phyloP scores from a whole-genome alignment of 208 protist species.

The Angomonas deanei region DNA sequence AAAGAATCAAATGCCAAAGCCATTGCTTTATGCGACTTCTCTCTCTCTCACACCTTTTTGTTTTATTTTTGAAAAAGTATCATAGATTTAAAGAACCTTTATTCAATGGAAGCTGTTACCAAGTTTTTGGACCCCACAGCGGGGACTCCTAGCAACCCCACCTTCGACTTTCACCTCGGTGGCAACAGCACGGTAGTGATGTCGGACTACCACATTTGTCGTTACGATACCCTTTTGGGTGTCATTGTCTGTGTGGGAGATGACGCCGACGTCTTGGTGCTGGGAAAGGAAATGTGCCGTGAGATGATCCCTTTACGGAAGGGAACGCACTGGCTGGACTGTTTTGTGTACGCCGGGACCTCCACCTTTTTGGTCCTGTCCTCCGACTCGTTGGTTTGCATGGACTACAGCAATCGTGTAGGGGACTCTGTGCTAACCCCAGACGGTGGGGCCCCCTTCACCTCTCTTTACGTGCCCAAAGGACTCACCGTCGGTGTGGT shows the following conservation, averaged over 20 bases:
- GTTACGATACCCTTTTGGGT: constrained; percentile 65
- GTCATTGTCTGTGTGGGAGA: constrained; percentile 71
- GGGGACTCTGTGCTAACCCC: constrained; percentile 24
- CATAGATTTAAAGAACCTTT: no score
- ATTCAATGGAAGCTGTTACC: neutral
- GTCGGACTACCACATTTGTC: constrained; percentile 78
- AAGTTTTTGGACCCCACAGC: constrained; percentile 7
- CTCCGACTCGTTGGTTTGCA: constrained; percentile 49
- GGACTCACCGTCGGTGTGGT: constrained; percentile 70
- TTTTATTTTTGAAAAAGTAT: no score
- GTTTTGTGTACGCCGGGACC: constrained; percentile 66
- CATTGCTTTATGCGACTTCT: no score
- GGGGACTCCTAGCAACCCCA: neutral
- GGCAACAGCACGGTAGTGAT: constrained; percentile 57
- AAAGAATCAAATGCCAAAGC: neutral
- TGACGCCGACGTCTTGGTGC: constrained; percentile 59
- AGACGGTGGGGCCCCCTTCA: constrained; percentile 34
- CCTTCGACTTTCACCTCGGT: constrained; percentile 30
- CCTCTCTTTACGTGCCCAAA: constrained; percentile 63
- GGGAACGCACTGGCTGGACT: constrained; percentile 69
- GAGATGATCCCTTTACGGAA: constrained; percentile 37
- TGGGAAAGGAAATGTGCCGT: constrained; percentile 53
- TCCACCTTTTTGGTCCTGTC: constrained; percentile 74
- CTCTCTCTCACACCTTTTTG: no score
- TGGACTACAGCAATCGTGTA: constrained; percentile 51